Evolutionary conservation across 129 eudicot species (phyloP).

Genomic region (Erigeron canadensis): DNA sequence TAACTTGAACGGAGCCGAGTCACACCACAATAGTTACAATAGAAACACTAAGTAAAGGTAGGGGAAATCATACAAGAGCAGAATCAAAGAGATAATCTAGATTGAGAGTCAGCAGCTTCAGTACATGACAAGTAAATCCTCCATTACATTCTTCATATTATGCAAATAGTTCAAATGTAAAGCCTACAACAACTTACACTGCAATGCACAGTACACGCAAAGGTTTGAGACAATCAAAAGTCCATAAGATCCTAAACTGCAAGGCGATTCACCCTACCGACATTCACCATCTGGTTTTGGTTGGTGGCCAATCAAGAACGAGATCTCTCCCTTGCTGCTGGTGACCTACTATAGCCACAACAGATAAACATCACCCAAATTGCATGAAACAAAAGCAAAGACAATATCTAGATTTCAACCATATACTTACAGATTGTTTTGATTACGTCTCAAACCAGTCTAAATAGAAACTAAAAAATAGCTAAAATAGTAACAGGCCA

Average conservation of each 20-base stretch:
- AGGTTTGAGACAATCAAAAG: background rate
- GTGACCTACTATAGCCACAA: slow-evolving; percentile 49
- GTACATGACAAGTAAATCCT: background rate
- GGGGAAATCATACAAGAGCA: background rate
- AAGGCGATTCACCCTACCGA: background rate
- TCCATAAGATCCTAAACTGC: background rate
- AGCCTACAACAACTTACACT: background rate
- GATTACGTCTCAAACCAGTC: no score
- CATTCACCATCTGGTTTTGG: background rate
- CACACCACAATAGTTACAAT: no score
- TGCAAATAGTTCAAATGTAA: background rate
- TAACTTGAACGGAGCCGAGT: no score
- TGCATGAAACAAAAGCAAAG: no score
- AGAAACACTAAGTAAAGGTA: background rate
- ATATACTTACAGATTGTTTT: no score
- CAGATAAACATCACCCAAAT: background rate
- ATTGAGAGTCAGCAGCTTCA: background rate
- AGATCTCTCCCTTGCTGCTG: slow-evolving; percentile 53
- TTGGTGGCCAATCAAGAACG: slow-evolving; percentile 29
- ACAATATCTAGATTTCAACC: no score
- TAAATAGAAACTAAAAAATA: no score
- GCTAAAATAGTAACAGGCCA: no score
- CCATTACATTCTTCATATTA: slow-evolving; percentile 1
- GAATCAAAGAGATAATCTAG: background rate
- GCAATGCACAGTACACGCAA: background rate